phyloP scores from a whole-genome alignment of 345 rosid species.

The Pistacia integerrima region DNA sequence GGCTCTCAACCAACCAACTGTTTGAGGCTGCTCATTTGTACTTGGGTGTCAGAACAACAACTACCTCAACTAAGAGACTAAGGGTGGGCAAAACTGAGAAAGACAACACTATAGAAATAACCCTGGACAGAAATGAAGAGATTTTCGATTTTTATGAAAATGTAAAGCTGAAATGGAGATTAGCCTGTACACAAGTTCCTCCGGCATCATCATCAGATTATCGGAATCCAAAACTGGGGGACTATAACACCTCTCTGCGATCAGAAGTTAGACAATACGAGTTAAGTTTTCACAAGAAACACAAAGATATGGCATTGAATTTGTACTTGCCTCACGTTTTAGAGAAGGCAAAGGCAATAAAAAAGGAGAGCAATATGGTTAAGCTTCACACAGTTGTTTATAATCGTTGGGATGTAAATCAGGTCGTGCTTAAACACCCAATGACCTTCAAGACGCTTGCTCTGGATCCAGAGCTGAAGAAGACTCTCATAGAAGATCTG shows the following conservation, averaged over 20 bases:
- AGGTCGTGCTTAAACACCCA: constrained; percentile 17
- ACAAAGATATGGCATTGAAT: constrained; percentile 25
- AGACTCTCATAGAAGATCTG: constrained; percentile 21
- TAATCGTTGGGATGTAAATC: not conserved
- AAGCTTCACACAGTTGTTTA: constrained; percentile 18
- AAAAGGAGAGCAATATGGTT: constrained; percentile 17
- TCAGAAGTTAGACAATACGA: constrained; percentile 23
- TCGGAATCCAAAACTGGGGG: not conserved
- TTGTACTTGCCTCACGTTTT: constrained; percentile 33
- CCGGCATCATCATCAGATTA: not conserved
- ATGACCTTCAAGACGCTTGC: constrained; percentile 19
- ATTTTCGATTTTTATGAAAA: constrained; percentile 23
- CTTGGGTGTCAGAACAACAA: constrained; percentile 15
- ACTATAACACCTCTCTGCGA: not conserved
- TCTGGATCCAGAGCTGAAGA: constrained; percentile 21
- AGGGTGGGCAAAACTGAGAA: constrained; percentile 23
- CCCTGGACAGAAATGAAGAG: constrained; percentile 28
- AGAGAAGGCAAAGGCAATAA: constrained; percentile 16
- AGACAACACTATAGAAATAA: constrained; percentile 11
- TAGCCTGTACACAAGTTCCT: constrained; percentile 3
- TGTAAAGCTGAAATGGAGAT: constrained; percentile 25
- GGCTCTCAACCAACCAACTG: constrained; percentile 22
- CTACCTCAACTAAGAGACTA: constrained; percentile 10
- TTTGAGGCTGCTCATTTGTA: constrained; percentile 26
- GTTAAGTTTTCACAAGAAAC: constrained; percentile 27